Conservation (phyloP, 2,329 filamentous ascomycete species). For the Pseudogymnoascus verrucosus region DNA sequence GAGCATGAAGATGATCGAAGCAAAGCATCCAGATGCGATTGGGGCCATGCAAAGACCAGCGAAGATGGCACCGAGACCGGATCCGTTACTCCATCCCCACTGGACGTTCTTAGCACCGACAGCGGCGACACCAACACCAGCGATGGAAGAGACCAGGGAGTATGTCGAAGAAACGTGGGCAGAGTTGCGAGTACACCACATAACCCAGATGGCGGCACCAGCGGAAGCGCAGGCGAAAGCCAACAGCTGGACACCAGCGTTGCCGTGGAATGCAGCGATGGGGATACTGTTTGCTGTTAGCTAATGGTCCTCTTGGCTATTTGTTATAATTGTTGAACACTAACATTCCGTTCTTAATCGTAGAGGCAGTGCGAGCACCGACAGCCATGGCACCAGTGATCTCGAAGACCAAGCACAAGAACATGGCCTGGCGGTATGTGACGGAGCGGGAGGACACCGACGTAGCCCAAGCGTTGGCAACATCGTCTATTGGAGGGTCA, state of each 20-base stretch:
- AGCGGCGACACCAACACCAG: slow-evolving; percentile 61
- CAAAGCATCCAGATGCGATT: slow-evolving; percentile 56
- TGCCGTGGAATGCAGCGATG: slow-evolving; percentile 45
- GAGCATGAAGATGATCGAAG: slow-evolving; percentile 60
- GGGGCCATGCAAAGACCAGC: slow-evolving; percentile 66
- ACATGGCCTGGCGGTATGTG: slow-evolving; percentile 60
- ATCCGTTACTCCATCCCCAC: slow-evolving; percentile 63
- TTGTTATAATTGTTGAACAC: neutral
- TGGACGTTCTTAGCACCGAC: slow-evolving; percentile 53
- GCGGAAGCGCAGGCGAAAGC: slow-evolving; percentile 58
- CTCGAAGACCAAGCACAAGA: slow-evolving; percentile 59
- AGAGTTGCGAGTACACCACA: slow-evolving; percentile 70
- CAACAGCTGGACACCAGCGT: slow-evolving; percentile 60
- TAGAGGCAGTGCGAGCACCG: slow-evolving; percentile 62
- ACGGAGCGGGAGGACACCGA: slow-evolving; percentile 73
- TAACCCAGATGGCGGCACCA: slow-evolving; percentile 63
- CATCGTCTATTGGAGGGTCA: slow-evolving; percentile 52
- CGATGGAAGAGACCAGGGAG: slow-evolving; percentile 61
- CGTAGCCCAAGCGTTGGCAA: slow-evolving; percentile 77
- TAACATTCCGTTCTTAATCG: slow-evolving; percentile 62
- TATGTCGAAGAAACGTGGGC: slow-evolving; percentile 68
- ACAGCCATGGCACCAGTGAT: slow-evolving; percentile 59
- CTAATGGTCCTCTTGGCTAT: neutral
- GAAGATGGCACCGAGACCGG: slow-evolving; percentile 65
- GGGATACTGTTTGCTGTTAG: slow-evolving; percentile 48